These are phyloP conservation scores for Fusarium sp. DNA, from an alignment of 2,329 filamentous ascomycete species.

Conservation along the genomic window DNA sequence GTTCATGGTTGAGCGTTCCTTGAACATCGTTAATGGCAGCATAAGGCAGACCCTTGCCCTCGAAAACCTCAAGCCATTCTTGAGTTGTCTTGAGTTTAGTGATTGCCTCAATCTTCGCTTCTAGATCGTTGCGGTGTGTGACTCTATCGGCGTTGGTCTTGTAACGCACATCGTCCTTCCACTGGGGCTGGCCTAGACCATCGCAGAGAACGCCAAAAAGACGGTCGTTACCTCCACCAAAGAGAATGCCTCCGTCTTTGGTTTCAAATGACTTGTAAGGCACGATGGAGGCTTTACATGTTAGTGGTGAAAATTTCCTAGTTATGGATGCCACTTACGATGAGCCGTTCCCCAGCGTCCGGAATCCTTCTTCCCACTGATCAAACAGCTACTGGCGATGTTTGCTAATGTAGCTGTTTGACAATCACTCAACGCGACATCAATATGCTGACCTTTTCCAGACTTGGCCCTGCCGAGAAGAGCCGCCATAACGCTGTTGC, in stretches of 20 bases:
- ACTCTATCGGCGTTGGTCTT: constrained; percentile 72
- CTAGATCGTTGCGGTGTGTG: constrained; percentile 78
- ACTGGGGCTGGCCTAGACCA: constrained; percentile 66
- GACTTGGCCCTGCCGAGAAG: constrained; percentile 80
- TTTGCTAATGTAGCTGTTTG: constrained; percentile 96
- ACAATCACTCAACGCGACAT: constrained; percentile 90
- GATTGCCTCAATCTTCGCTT: constrained; percentile 79
- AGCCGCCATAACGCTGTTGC: constrained; percentile 94
- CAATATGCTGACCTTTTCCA: constrained; percentile 89
- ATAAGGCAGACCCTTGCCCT: constrained; percentile 92
- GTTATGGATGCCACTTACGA: constrained; percentile 64
- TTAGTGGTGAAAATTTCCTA: background rate
- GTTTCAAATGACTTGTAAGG: constrained; percentile 89
- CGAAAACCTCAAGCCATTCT: constrained; percentile 87
- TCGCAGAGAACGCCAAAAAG: constrained; percentile 74
- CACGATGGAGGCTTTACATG: constrained; percentile 83
- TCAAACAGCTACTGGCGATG: constrained; percentile 89
- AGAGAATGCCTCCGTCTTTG: constrained; percentile 74
- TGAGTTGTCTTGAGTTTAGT: constrained; percentile 82
- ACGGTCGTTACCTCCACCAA: constrained; percentile 78
- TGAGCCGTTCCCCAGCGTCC: constrained; percentile 97
- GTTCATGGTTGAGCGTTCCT: constrained; percentile 82
- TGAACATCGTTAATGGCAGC: constrained; percentile 95
- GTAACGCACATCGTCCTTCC: constrained; percentile 70
- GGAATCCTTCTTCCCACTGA: constrained; percentile 86